Percentiles rank a stretch among this genome's conserved stretches.
Evolutionary conservation across 2,329 filamentous ascomycete species (phyloP).

Genomic region (Venturia nashicola): DNA sequence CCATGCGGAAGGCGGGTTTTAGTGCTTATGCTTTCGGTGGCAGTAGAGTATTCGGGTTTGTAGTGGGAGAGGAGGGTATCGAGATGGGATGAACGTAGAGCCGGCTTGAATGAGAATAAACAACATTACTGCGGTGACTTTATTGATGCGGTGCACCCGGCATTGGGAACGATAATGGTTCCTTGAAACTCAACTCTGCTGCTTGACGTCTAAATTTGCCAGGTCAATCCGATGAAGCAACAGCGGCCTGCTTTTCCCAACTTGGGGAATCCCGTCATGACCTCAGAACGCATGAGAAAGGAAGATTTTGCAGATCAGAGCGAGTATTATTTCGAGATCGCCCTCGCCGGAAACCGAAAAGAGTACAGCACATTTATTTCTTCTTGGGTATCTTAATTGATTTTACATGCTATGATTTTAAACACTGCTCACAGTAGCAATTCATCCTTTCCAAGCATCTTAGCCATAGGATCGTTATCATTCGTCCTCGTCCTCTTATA

Average conservation of each 20-base stretch:
- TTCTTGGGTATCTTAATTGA: not conserved
- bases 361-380: not conserved
- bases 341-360: not conserved
- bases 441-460: constrained; percentile 62
- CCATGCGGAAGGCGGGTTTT: constrained; percentile 24
- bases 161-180: no score
- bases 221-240: no score
- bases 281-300: no score
- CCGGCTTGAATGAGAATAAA: not conserved
- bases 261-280: no score
- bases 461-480: constrained; percentile 78
- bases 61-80: not conserved
- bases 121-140: no score
- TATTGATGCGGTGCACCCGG: no score
- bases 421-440: constrained; percentile 25
- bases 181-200: no score
- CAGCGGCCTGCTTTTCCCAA: no score
- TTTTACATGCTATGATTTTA: not conserved
- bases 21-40: constrained; percentile 10
- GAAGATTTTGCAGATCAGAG: no score
- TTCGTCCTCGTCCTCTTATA: constrained; percentile 66
- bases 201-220: no score
- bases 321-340: no score
- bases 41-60: not conserved
- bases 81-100: not conserved